phyloP scores from a whole-genome alignment of 2,329 filamentous ascomycete genomes.

The Aspergillus japonicus region DNA sequence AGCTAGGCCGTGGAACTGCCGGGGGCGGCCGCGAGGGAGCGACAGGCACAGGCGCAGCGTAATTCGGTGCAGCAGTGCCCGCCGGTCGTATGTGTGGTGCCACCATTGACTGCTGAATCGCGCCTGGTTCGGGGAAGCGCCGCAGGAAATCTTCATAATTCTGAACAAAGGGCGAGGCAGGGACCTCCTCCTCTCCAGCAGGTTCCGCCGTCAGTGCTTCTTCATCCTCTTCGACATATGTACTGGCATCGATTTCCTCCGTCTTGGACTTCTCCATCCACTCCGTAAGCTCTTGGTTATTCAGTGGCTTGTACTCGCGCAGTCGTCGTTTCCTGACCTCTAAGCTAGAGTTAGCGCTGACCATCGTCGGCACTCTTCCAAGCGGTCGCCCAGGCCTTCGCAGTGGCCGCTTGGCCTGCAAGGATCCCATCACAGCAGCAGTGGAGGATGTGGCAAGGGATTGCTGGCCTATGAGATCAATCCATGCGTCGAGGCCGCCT shows the following conservation, averaged over 20 bases:
- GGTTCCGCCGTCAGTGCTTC: slow-evolving; percentile 40
- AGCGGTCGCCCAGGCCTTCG: slow-evolving; percentile 49
- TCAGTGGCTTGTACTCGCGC: slow-evolving; percentile 67
- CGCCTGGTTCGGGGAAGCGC: slow-evolving; percentile 70
- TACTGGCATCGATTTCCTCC: slow-evolving; percentile 56
- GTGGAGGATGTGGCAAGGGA: slow-evolving; percentile 61
- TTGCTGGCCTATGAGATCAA: slow-evolving; percentile 71
- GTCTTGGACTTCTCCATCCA: slow-evolving; percentile 76
- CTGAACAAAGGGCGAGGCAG: slow-evolving; percentile 56
- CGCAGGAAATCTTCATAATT: slow-evolving; percentile 82
- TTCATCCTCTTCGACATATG: slow-evolving; percentile 42
- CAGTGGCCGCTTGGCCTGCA: slow-evolving; percentile 38
- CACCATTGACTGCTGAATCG: slow-evolving; percentile 58
- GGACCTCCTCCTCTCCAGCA: slow-evolving; percentile 48
- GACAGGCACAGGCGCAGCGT: slow-evolving; percentile 53
- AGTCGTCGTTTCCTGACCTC: slow-evolving; percentile 57
- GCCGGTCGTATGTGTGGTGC: slow-evolving; percentile 36
- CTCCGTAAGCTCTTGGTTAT: slow-evolving; percentile 73
- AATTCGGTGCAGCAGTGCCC: slow-evolving; percentile 31
- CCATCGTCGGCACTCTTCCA: slow-evolving; percentile 52
- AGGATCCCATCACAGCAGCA: slow-evolving; percentile 48
- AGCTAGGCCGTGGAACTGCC: slow-evolving; percentile 68
- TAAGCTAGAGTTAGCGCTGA: slow-evolving; percentile 51
- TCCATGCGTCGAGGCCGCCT: slow-evolving; percentile 85
- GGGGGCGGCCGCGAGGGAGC: slow-evolving; percentile 65